Evolutionary conservation across 192 early-diverging fungal species (phyloP), one percentile per base, ranked within the genome.

Genomic region (Gonapodya prolifera): DNA sequence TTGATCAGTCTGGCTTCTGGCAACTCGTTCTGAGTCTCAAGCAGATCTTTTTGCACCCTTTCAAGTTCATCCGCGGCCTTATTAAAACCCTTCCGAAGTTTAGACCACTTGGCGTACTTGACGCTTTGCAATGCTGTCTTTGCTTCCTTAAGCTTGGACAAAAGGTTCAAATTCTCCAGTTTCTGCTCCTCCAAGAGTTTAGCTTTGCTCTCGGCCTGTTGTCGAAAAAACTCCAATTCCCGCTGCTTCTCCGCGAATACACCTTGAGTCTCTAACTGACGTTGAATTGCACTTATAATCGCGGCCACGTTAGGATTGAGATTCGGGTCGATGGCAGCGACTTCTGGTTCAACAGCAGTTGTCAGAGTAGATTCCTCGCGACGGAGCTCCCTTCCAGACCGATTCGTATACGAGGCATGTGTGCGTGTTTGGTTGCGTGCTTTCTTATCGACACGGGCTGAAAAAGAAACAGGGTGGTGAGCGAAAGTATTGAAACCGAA

Each of bases 401-500:
- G n/a, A n/a, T n/a, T n/a, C n/a, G n/a, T n/a, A n/a, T n/a, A n/a
- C n/a, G n/a, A n/a, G n/a, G n/a, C n/a, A n/a, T n/a, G n/a, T n/a
- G n/a, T n/a, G n/a, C n/a, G n/a, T n/a, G n/a, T n/a, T n/a, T n/a
- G n/a, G n/a, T n/a, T n/a, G n/a, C n/a, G n/a, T n/a, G n/a, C n/a
- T n/a, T n/a, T n/a, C n/a, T n/a, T n/a, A n/a, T n/a, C n/a, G n/a
- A n/a, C n/a, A n/a, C n/a, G 45, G 45, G 45, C 45, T 61, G 45
- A 61, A 61, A 61, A 61, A 61, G 8, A 61, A 23, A 61, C 45
- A 61, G 45, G 45, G 8, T 61, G 45, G 45, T 61, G 45, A 61
- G 45, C 45, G 45, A 61, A 61, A 61, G 45, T 61, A 61, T 61
- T 61, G 45, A 61, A 61, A 61, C 45, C n/a, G n/a, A n/a, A 61